phyloP scores from a whole-genome alignment of 2,329 filamentous ascomycete species.

The Ophiocordyceps camponoti-rufipedis region DNA sequence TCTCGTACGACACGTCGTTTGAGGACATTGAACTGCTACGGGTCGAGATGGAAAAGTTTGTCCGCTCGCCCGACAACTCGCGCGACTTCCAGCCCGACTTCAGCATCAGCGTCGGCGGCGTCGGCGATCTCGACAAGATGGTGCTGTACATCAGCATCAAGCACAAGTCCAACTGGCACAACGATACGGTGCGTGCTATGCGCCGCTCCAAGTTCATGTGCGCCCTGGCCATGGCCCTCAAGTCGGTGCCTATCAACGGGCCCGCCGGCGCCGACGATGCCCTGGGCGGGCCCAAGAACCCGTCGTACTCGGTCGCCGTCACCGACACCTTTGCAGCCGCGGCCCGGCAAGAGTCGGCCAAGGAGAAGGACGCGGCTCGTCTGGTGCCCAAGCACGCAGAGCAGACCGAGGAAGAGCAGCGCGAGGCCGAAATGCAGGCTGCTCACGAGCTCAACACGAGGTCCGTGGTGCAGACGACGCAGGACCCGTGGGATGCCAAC shows the following conservation, averaged over 20 bases:
- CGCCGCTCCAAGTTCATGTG: conserved; percentile 95
- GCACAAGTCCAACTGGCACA: conserved; percentile 87
- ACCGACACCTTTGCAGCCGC: conserved; percentile 46
- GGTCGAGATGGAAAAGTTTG: conserved; percentile 69
- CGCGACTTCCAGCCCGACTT: conserved; percentile 85
- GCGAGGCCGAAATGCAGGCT: conserved; percentile 23
- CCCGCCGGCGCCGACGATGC: conserved; percentile 54
- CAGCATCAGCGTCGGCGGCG: conserved; percentile 55
- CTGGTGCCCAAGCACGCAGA: conserved; percentile 33
- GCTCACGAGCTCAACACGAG: conserved; percentile 24
- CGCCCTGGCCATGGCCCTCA: conserved; percentile 67
- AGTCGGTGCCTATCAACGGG: conserved; percentile 69
- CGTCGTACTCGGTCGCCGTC: conserved; percentile 64
- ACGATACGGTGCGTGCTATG: conserved; percentile 63
- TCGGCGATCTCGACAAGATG: conserved; percentile 78
- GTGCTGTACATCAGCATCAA: conserved; percentile 67
- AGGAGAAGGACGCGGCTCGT: conserved; percentile 45
- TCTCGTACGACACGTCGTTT: conserved; percentile 73
- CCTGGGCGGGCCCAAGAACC: conserved; percentile 52
- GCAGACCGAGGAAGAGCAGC: conserved; percentile 9
- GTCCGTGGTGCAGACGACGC: conserved; percentile 9
- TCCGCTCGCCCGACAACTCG: conserved; percentile 64
- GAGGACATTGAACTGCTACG: conserved; percentile 79
- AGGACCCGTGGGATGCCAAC: conserved; percentile 7
- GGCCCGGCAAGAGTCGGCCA: conserved; percentile 39